Percentiles rank a stretch among this genome's conserved stretches.
phyloP scores from a whole-genome alignment of 179 eudicot genomes.

The Sideroxylon spinosum region DNA sequence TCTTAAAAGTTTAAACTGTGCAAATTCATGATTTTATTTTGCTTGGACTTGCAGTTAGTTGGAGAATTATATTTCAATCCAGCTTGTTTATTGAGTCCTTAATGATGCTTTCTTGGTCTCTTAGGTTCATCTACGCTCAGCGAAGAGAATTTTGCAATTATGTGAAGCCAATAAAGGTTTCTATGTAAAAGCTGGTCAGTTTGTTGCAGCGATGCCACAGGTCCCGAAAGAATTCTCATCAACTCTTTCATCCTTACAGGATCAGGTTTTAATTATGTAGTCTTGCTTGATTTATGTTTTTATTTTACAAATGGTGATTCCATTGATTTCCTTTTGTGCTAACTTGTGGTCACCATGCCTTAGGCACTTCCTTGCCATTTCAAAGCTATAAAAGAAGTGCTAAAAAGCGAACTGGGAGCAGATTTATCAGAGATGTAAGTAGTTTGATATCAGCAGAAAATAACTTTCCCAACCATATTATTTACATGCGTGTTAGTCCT shows the following conservation, averaged over 20 bases:
- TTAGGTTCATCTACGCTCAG: constrained; percentile 84
- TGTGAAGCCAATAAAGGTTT: constrained; percentile 84
- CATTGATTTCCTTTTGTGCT: constrained; percentile 21
- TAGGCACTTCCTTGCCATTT: constrained; percentile 82
- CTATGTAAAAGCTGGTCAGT: constrained; percentile 95
- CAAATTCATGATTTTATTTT: constrained; percentile 1
- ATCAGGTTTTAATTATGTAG: constrained; percentile 55
- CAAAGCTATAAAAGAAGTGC: constrained; percentile 57
- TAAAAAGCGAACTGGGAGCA: constrained; percentile 38
- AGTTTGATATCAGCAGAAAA: constrained; percentile 1
- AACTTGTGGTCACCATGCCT: constrained; percentile 23
- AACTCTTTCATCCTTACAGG: constrained; percentile 78
- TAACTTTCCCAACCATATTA: not conserved
- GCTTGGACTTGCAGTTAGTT: not conserved
- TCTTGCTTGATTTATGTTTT: not conserved
- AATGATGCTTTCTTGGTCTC: constrained; percentile 14
- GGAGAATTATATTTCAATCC: constrained; percentile 4
- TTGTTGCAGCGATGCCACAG: constrained; percentile 79
- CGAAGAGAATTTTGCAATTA: constrained; percentile 57
- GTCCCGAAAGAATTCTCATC: constrained; percentile 74
- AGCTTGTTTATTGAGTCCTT: not conserved
- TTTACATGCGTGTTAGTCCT: not conserved
- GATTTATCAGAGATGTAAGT: constrained; percentile 47
- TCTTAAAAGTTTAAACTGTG: no score
- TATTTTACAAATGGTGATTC: not conserved